phyloP scores from a whole-genome alignment of 2,329 filamentous ascomycete species.

The Verticillium nonalfalfae region DNA sequence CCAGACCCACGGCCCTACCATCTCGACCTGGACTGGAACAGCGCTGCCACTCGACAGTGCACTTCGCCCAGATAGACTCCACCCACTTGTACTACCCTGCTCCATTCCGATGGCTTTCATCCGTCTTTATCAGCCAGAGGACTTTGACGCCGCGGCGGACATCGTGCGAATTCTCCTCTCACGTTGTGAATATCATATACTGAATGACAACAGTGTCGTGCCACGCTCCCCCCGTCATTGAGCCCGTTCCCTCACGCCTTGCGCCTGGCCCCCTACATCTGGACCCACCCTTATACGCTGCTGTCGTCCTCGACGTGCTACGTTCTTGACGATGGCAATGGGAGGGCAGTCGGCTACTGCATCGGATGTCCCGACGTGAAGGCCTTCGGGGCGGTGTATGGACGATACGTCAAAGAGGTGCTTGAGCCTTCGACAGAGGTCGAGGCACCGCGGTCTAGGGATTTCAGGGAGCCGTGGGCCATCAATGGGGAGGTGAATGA shows the following conservation, averaged over 20 bases:
- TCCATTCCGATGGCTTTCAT: slow-evolving; percentile 27
- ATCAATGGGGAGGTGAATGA: slow-evolving; percentile 18
- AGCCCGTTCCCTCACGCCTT: slow-evolving; percentile 21
- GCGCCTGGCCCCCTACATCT: slow-evolving; percentile 39
- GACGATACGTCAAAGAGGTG: slow-evolving; percentile 27
- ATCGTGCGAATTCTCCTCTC: slow-evolving; percentile 25
- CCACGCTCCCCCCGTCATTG: slow-evolving; percentile 38
- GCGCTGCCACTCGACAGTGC: too few relatives aligned
- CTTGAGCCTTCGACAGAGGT: slow-evolving; percentile 17
- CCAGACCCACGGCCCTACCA: too few relatives aligned
- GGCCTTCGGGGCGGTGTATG: slow-evolving; percentile 29
- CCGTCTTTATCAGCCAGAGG: slow-evolving; percentile 28
- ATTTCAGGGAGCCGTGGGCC: neutral
- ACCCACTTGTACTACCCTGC: too few relatives aligned
- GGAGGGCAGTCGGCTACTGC: slow-evolving; percentile 40
- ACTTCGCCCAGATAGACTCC: too few relatives aligned
- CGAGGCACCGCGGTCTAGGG: slow-evolving; percentile 9
- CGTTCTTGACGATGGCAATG: slow-evolving; percentile 40
- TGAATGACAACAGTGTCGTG: slow-evolving; percentile 32
- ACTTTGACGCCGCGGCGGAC: slow-evolving; percentile 32
- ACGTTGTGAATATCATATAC: neutral
- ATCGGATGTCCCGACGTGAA: slow-evolving; percentile 37
- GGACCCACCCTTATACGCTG: slow-evolving; percentile 43
- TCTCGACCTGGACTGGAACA: too few relatives aligned
- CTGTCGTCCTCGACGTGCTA: slow-evolving; percentile 37